phyloP scores from a whole-genome alignment of 371 early-diverging fungal genomes.

The Funneliformis caledonium region DNA sequence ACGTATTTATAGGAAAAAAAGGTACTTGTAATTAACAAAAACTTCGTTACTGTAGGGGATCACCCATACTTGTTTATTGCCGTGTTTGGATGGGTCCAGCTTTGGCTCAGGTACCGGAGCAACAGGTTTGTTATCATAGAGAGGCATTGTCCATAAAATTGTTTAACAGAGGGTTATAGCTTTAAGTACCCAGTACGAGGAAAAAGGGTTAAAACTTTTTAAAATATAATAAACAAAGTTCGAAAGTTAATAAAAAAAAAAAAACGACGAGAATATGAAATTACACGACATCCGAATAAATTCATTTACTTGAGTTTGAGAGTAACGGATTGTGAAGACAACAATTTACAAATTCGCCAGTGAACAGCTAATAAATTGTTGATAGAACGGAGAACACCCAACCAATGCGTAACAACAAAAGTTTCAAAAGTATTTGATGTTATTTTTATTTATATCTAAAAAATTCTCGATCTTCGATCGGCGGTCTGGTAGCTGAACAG shows the following conservation, averaged over 20 bases:
- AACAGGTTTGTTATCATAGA: constrained; percentile 1
- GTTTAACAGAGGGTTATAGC: too few relatives aligned
- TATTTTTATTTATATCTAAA: too few relatives aligned
- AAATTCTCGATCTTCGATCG: too few relatives aligned
- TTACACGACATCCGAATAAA: background rate
- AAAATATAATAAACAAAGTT: background rate
- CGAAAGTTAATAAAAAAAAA: background rate
- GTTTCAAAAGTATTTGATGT: too few relatives aligned
- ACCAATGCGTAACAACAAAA: background rate
- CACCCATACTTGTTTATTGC: constrained; percentile 22
- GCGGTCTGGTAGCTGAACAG: too few relatives aligned
- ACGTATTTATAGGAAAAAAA: background rate
- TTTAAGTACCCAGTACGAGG: too few relatives aligned
- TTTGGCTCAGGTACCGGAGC: background rate
- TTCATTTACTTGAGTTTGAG: background rate
- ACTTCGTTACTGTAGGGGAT: constrained; percentile 14
- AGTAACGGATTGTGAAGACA: background rate
- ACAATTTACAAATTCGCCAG: too few relatives aligned
- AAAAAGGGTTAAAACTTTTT: background rate
- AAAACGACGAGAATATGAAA: background rate
- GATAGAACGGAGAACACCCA: too few relatives aligned
- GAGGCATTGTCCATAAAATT: constrained; percentile 13
- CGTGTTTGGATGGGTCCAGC: background rate
- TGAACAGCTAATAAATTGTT: too few relatives aligned
- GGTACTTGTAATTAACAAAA: constrained; percentile 19